phyloP scores from a whole-genome alignment of 177 flowering plant species.

The Vitis hybrid region DNA sequence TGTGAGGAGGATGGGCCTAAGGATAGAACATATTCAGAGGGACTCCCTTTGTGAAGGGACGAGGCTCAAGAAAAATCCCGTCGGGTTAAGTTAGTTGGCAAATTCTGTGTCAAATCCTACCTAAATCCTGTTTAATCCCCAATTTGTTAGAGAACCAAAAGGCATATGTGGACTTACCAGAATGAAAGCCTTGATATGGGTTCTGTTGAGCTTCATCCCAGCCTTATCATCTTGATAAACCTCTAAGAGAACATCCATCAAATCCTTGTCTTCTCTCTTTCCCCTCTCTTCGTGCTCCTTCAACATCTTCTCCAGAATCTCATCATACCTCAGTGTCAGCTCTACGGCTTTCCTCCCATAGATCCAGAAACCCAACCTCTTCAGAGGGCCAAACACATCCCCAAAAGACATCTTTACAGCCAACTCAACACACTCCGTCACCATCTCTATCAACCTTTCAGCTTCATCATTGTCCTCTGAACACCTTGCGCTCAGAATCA shows the following conservation, averaged over 20 bases:
- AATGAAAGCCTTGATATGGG: no score
- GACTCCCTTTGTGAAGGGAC: no score
- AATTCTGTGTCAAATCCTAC: no score
- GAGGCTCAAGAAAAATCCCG: no score
- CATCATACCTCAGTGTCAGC: conserved; percentile 19
- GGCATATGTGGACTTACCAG: no score
- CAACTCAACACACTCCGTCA: conserved; percentile 18
- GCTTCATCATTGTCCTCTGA: conserved; percentile 25
- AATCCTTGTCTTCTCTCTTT: conserved; percentile 17
- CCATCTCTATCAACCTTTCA: conserved; percentile 18
- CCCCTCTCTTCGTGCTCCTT: conserved; percentile 20
- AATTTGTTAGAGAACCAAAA: no score
- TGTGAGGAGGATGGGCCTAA: no score
- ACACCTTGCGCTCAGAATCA: conserved; percentile 17
- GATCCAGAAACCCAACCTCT: conserved; percentile 21
- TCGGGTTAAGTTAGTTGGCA: no score
- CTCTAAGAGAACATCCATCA: conserved; percentile 27
- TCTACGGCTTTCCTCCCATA: conserved; percentile 17
- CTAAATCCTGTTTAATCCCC: no score
- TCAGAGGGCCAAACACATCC: conserved; percentile 20
- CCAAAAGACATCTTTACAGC: conserved; percentile 15
- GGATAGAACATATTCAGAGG: no score
- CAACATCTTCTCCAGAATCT: conserved; percentile 21
- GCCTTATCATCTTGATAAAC: conserved; percentile 16
- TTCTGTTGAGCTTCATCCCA: no score